Evolutionary conservation across 805 yeast genomes (phyloP).

Genomic region (Candida patagonica): DNA sequence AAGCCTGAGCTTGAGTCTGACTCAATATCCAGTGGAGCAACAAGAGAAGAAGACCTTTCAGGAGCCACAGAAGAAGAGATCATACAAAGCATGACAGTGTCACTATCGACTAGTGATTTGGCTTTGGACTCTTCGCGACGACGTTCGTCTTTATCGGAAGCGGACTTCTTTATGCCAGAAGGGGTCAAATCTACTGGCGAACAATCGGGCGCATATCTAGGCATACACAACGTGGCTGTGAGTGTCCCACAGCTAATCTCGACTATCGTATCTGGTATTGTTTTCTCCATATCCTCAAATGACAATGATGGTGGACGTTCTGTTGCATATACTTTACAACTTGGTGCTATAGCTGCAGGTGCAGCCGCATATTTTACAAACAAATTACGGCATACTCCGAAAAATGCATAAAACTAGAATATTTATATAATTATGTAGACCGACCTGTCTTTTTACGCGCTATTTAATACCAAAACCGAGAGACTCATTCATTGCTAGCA

Average conservation of each 20-base stretch:
- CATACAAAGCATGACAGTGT: not conserved
- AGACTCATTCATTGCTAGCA: constrained; percentile 65
- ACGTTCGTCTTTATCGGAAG: constrained; percentile 9
- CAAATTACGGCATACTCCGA: constrained; percentile 2
- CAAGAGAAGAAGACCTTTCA: not conserved
- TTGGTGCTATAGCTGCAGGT: constrained; percentile 29
- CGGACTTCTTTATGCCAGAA: constrained; percentile 8
- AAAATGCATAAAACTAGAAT: not conserved
- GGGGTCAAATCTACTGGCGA: constrained; percentile 15
- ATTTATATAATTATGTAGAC: not conserved
- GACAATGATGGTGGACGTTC: constrained; percentile 29
- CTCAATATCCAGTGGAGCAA: not conserved
- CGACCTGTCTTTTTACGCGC: not conserved
- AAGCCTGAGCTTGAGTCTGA: not conserved
- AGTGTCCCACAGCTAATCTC: constrained; percentile 33
- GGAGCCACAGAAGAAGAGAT: not conserved
- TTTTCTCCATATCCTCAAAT: constrained; percentile 23
- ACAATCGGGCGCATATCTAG: constrained; percentile 30
- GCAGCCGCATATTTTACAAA: constrained; percentile 24
- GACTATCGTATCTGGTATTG: constrained; percentile 30
- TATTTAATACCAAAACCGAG: constrained; percentile 79
- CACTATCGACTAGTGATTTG: not conserved
- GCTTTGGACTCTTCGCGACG: not conserved
- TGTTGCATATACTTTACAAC: constrained; percentile 29
- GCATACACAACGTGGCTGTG: constrained; percentile 32